These are phyloP conservation scores for Amoebophrya sp. DNA, from an alignment of 169 alveolate species.

Conservation along the genomic window DNA sequence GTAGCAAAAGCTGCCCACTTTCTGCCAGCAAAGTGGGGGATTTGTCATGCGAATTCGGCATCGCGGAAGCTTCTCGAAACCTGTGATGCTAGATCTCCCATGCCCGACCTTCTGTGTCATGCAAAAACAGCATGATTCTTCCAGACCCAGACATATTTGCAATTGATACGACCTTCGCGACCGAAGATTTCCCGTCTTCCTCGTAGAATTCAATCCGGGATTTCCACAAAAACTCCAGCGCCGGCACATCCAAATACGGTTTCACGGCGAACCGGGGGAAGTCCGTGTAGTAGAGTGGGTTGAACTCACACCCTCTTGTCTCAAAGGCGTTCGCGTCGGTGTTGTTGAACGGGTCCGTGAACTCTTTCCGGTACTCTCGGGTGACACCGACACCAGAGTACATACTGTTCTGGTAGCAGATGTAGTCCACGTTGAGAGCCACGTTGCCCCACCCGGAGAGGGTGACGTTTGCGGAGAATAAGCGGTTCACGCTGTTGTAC, in stretches of 20 bases:
- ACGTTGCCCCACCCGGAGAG: background rate
- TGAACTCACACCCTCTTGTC: background rate
- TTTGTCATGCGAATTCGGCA: no score
- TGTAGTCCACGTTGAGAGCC: conserved; percentile 3
- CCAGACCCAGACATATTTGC: no score
- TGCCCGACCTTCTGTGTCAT: no score
- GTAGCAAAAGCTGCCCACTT: no score
- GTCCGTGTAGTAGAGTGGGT: background rate
- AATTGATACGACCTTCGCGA: no score
- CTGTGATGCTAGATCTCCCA: no score
- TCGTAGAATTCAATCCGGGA: background rate
- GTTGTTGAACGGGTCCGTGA: no score
- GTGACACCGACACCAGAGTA: background rate
- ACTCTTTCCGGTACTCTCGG: no score
- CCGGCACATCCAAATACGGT: conserved; percentile 1
- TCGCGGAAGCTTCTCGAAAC: no score
- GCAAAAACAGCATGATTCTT: no score
- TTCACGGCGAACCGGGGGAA: background rate
- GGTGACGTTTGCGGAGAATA: background rate
- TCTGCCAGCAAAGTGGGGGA: no score
- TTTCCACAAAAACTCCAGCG: background rate
- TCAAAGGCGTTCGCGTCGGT: no score
- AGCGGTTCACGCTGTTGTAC: background rate
- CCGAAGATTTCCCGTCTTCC: background rate
- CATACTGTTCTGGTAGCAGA: background rate